phyloP scores from a whole-genome alignment of 345 rosid genomes.

The Citrus reticulata region DNA sequence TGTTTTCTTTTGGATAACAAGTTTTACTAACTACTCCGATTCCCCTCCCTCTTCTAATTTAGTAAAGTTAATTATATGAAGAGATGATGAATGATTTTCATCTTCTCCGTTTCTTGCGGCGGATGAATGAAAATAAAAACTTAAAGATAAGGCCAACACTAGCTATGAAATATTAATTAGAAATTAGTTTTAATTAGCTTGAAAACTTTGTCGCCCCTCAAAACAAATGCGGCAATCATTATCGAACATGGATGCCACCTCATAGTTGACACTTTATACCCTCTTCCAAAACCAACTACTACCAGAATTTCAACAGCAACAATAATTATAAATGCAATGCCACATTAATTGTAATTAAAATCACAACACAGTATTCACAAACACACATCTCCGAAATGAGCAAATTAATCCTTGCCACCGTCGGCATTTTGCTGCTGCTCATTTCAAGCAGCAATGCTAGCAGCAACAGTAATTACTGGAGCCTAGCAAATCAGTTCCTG shows the following conservation, averaged over 20 bases:
- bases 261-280: neutral
- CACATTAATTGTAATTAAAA: neutral
- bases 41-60: neutral
- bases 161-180: neutral
- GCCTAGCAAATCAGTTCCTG: constrained; percentile 41
- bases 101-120: neutral
- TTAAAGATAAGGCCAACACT: neutral
- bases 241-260: constrained; percentile 49
- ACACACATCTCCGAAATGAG: neutral
- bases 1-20: too few relatives aligned
- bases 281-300: neutral
- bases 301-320: neutral
- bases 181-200: neutral
- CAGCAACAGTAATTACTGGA: neutral
- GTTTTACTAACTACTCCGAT: too few relatives aligned
- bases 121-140: neutral
- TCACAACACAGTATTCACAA: neutral
- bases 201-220: constrained; percentile 6
- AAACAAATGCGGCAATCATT: constrained; percentile 50
- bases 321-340: neutral
- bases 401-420: neutral
- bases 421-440: constrained; percentile 16
- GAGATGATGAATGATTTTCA: neutral
- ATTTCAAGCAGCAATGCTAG: constrained; percentile 7
- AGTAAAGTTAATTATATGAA: neutral